These are phyloP conservation scores for Rhizopus delemar DNA, from an alignment of 371 early-diverging fungal species.

Conservation along the genomic window DNA sequence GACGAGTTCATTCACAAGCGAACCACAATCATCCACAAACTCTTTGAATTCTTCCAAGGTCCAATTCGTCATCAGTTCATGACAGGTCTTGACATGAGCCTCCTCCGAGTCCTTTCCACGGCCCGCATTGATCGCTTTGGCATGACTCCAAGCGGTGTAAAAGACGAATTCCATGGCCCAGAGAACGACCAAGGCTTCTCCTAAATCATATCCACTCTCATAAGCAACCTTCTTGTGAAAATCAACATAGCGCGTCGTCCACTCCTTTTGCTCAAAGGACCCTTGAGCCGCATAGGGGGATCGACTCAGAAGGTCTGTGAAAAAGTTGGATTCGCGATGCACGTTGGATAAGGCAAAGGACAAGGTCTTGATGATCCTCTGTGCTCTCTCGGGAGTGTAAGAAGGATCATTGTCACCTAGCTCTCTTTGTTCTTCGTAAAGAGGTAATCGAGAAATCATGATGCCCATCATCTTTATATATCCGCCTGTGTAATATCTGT, in stretches of 20 bases:
- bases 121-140: slow-evolving; percentile 1
- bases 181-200: slow-evolving; percentile 27
- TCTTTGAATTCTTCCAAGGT: slow-evolving; percentile 21
- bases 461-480: slow-evolving; percentile 32
- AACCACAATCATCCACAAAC: slow-evolving; percentile 26
- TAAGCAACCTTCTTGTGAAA: slow-evolving; percentile 28
- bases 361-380: slow-evolving; percentile 15
- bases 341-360: slow-evolving; percentile 31
- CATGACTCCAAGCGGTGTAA: slow-evolving; percentile 23
- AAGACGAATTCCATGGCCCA: slow-evolving; percentile 37
- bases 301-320: slow-evolving; percentile 22
- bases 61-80: slow-evolving; percentile 28
- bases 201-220: slow-evolving; percentile 27
- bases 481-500: slow-evolving; percentile 28
- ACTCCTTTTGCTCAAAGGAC: slow-evolving; percentile 10
- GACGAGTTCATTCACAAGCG: slow-evolving; percentile 17
- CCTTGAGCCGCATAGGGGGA: slow-evolving; percentile 3
- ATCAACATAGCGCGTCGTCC: slow-evolving; percentile 26
- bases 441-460: slow-evolving; percentile 25
- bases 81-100: slow-evolving; percentile 20
- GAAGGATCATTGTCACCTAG: slow-evolving; percentile 21
- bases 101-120: neutral
- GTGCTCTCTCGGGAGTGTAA: slow-evolving; percentile 11
- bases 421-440: slow-evolving; percentile 24
- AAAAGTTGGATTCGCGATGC: slow-evolving; percentile 29